Evolutionary conservation across 1,139 yeast species (phyloP).

Genomic region (Suhomyces maxii): DNA sequence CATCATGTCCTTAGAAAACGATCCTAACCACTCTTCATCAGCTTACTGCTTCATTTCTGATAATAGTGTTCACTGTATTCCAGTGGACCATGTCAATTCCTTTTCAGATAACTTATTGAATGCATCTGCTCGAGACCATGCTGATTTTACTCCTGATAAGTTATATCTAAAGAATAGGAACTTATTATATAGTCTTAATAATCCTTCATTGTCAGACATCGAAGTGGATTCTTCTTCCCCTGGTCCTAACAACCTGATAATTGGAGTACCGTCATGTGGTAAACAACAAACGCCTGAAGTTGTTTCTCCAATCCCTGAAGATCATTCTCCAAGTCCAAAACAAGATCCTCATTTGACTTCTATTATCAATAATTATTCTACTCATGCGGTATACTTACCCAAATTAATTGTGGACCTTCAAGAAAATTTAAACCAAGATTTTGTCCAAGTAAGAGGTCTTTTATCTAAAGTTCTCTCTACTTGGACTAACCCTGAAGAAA

Average conservation of each 20-base stretch:
- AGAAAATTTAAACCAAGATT: slow-evolving; percentile 31
- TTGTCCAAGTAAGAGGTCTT: slow-evolving; percentile 33
- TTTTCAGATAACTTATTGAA: slow-evolving; percentile 11
- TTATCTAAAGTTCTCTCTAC: slow-evolving; percentile 36
- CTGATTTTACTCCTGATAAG: slow-evolving; percentile 22
- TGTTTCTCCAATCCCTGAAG: not conserved
- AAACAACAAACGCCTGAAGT: not conserved
- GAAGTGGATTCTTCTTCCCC: slow-evolving; percentile 31
- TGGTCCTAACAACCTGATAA: slow-evolving; percentile 2
- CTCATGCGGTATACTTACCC: slow-evolving; percentile 44
- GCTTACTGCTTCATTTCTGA: slow-evolving; percentile 44
- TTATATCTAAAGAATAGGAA: slow-evolving; percentile 38
- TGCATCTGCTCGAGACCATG: slow-evolving; percentile 15
- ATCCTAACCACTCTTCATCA: slow-evolving; percentile 19
- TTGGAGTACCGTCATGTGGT: not conserved
- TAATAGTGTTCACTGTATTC: slow-evolving; percentile 41
- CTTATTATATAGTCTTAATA: slow-evolving; percentile 42
- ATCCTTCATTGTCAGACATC: slow-evolving; percentile 44
- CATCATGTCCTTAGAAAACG: slow-evolving; percentile 5
- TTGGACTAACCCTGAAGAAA: slow-evolving; percentile 28
- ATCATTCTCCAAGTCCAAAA: not conserved
- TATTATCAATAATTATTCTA: slow-evolving; percentile 28
- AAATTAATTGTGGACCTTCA: slow-evolving; percentile 35
- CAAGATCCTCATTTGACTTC: slow-evolving; percentile 12
- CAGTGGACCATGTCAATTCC: slow-evolving; percentile 27